Evolutionary conservation across 352 stramenopile species (phyloP).

Genomic region (Ophiocytium majus): DNA sequence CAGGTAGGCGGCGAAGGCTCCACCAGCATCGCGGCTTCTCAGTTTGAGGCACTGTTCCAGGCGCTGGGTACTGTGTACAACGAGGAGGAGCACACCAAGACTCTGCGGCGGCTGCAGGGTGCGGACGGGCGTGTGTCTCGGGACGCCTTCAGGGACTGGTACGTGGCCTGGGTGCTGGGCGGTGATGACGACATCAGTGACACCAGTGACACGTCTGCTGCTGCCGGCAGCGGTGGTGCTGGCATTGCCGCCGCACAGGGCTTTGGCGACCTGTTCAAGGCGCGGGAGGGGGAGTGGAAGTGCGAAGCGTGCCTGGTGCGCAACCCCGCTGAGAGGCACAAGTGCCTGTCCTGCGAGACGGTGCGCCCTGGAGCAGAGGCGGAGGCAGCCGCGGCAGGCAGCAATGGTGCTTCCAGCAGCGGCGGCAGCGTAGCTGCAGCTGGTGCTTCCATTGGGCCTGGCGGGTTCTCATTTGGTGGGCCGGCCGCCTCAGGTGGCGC

Average conservation of each 20-base stretch:
- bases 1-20: slow-evolving; percentile 21
- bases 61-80: slow-evolving; percentile 68
- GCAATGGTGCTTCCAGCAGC: neutral
- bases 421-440: too few species aligned
- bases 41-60: slow-evolving; percentile 67
- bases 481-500: neutral
- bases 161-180: slow-evolving; percentile 69
- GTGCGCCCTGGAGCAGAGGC: slow-evolving; percentile 11
- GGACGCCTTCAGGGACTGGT: slow-evolving; percentile 66
- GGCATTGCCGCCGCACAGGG: neutral
- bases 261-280: slow-evolving; percentile 13
- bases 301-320: slow-evolving; percentile 48
- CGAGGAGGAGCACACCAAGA: slow-evolving; percentile 66
- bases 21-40: slow-evolving; percentile 38
- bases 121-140: slow-evolving; percentile 54
- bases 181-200: slow-evolving; percentile 50
- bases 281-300: slow-evolving; percentile 43
- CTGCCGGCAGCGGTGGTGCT: neutral
- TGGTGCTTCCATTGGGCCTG: too few species aligned
- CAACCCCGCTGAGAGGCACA: slow-evolving; percentile 22
- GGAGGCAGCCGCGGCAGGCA: neutral
- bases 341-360: slow-evolving; percentile 46
- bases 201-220: neutral
- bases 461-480: too few species aligned
- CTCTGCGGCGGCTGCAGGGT: slow-evolving; percentile 60